A percentile compares a stretch with the other conserved stretches of the same genome.
Evolutionary conservation across 768 basidiomycete species (phyloP).

Genomic region (Amanita exitialis): DNA sequence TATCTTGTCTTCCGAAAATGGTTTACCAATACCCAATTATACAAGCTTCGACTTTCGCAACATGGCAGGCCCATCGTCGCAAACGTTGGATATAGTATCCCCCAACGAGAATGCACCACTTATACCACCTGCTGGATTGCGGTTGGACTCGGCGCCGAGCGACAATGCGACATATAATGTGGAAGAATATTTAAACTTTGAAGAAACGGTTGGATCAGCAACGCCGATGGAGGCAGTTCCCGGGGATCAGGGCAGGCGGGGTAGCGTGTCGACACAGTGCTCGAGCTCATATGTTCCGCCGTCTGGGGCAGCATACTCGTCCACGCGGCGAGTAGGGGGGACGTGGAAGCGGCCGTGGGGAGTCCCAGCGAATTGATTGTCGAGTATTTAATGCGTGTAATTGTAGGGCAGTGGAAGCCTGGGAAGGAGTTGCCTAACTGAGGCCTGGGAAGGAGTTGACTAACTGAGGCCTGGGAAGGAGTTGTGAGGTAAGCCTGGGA

Average conservation of each 20-base stretch:
- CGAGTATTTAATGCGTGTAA: not conserved
- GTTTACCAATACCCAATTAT: constrained; percentile 13
- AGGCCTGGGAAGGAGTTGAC: not conserved
- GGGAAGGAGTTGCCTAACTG: not conserved
- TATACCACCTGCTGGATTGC: constrained; percentile 1
- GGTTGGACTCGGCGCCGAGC: not conserved
- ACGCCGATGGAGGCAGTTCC: constrained; percentile 4
- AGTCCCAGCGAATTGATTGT: constrained; percentile 13
- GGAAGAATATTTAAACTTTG: constrained; percentile 30
- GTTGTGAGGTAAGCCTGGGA: no score
- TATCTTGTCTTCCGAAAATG: constrained; percentile 8
- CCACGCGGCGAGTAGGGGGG: constrained; percentile 43
- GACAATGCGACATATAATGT: constrained; percentile 17
- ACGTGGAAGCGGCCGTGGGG: constrained; percentile 33
- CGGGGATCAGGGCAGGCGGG: constrained; percentile 9
- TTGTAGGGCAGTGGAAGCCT: not conserved
- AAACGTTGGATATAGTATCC: constrained; percentile 2
- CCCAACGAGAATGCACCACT: constrained; percentile 14
- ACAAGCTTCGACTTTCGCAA: constrained; percentile 12
- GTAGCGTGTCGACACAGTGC: constrained; percentile 12
- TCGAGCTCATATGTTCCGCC: constrained; percentile 38
- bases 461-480: not conserved
- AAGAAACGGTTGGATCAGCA: constrained; percentile 3
- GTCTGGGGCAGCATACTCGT: constrained; percentile 38
- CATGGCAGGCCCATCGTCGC: constrained; percentile 9